These are phyloP conservation scores for Neonectria coccinea DNA, from an alignment of 2,329 filamentous ascomycete genomes.

Conservation along the genomic window DNA sequence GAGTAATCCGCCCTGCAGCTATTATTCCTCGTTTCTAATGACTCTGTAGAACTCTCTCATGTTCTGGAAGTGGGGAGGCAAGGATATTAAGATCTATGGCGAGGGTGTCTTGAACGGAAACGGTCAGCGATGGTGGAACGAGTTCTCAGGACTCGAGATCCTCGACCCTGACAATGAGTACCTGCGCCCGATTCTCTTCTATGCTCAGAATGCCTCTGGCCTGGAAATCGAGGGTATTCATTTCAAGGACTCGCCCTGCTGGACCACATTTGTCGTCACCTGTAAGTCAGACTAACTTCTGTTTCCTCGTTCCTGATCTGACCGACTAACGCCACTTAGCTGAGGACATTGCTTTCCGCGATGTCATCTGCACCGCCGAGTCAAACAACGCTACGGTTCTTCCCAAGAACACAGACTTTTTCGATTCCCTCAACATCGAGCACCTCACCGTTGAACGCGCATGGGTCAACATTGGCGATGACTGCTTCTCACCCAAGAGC, in stretches of 20 bases:
- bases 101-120: slow-evolving; percentile 41
- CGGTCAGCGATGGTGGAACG: slow-evolving; percentile 44
- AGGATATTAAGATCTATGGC: slow-evolving; percentile 41
- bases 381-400: slow-evolving; percentile 39
- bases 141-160: slow-evolving; percentile 41
- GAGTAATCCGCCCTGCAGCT: rapidly evolving
- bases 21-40: neutral
- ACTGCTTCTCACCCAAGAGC: slow-evolving; percentile 44
- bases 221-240: slow-evolving; percentile 42
- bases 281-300: slow-evolving; percentile 25
- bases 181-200: slow-evolving; percentile 42
- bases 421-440: slow-evolving; percentile 40
- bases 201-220: slow-evolving; percentile 41
- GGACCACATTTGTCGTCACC: slow-evolving; percentile 43
- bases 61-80: slow-evolving; percentile 42
- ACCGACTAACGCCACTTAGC: slow-evolving; percentile 19
- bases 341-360: slow-evolving; percentile 39
- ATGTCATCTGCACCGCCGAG: slow-evolving; percentile 42
- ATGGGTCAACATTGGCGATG: slow-evolving; percentile 43
- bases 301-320: too few relatives aligned
- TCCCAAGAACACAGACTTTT: slow-evolving; percentile 45
- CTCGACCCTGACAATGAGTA: slow-evolving; percentile 38
- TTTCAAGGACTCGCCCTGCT: slow-evolving; percentile 43
- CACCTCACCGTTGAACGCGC: slow-evolving; percentile 37
- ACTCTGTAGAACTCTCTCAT: slow-evolving; percentile 39